Percentiles rank a stretch among this genome's conserved stretches.
phyloP scores from a whole-genome alignment of 2,329 filamentous ascomycete genomes.

The Tolypocladium inflatum region DNA sequence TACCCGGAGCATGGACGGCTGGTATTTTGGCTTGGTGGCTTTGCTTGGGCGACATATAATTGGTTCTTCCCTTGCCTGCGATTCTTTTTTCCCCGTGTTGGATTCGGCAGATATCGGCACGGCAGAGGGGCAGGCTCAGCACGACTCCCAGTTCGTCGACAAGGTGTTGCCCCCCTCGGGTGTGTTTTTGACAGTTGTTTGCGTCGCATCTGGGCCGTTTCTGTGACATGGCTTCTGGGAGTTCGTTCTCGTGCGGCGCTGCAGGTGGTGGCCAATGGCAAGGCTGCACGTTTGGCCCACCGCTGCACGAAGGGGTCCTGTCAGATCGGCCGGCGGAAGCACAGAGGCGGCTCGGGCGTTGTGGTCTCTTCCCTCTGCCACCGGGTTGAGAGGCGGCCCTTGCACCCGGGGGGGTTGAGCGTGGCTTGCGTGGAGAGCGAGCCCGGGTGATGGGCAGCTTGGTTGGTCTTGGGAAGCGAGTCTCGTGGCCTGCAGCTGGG shows the following conservation, averaged over 20 bases:
- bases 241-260: neutral
- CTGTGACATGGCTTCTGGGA: neutral
- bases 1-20: neutral
- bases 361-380: neutral
- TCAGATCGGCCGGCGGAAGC: neutral
- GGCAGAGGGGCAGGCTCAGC: neutral
- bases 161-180: neutral
- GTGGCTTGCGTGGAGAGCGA: neutral
- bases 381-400: neutral
- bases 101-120: neutral
- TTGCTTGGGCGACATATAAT: neutral
- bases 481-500: neutral
- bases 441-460: neutral
- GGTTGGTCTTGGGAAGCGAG: neutral
- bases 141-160: neutral
- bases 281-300: neutral
- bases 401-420: neutral
- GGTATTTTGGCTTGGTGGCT: neutral
- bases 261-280: neutral
- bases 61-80: neutral
- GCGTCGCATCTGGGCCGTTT: neutral
- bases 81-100: neutral
- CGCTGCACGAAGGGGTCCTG: neutral
- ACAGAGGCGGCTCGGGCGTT: neutral
- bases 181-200: neutral